Base-by-base conservation (phyloP, 2,329 filamentous ascomycete genomes). In the Cladosporium sp. region DNA sequence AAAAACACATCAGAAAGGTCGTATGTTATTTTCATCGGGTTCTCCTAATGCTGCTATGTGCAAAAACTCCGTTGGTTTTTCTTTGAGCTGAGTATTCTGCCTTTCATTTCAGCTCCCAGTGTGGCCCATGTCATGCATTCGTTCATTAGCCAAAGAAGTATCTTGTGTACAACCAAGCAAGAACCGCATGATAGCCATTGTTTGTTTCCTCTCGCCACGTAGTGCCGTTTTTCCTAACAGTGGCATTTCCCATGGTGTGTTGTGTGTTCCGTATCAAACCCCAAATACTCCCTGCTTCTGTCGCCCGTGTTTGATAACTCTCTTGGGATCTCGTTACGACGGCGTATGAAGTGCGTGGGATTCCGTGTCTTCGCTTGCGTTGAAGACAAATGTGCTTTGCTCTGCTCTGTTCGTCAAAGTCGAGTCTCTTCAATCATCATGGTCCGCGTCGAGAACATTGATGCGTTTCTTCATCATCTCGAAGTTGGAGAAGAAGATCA, bases 401-500 rank as follows among this genome's bases (percentile, higher is more conserved):
- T 26, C 21, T 58, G 14, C 8, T 58, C 25, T 39, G 21, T 34
- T 28, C 16, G 34, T 57, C 54, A 39, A 18, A 28, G 14, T 23
- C 1, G 7, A 5, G 34, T 46, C 10, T 39, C 36, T 58, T 58
- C 56, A 58, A 30, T 65, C 54, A 32, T 59, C 54, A 16, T 58
- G 26, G 28, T 59, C 56, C 10, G 46, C 63, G 25, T 65, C 63
- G 13, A 65, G 56, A 21, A 57, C 68, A 64, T 84, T 84, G 75
- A 85, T 82, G 59, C 77, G 76, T 73, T 83, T 84, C 79, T 95
- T 95, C 72, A 91, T 85, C 72, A 92, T 89, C 79, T 96, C 92
- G 76, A 95, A 96, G 46, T 89, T 90, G 51, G 91, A 93, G 80
- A 96, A 96, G 83, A 96, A 96, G 72, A 96, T 91, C 70, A 91